Evolutionary conservation across 768 basidiomycete species (phyloP).

Genomic region (Fomitopsis serialis): DNA sequence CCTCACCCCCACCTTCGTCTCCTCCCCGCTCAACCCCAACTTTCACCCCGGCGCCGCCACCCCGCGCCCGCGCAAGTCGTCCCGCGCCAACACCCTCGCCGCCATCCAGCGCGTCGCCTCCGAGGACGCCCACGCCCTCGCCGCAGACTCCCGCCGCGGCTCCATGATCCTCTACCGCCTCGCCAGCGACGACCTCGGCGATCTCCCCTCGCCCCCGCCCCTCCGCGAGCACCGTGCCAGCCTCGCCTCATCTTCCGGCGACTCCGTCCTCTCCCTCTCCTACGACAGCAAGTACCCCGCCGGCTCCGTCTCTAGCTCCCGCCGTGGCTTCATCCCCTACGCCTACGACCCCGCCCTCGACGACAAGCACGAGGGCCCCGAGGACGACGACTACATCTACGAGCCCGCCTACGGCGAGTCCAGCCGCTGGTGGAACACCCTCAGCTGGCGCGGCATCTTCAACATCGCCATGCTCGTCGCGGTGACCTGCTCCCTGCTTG

Average conservation of each 20-base stretch:
- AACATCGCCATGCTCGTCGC: constrained; percentile 68
- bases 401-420: constrained; percentile 40
- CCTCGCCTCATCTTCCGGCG: constrained; percentile 46
- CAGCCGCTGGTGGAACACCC: constrained; percentile 12
- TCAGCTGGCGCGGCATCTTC: constrained; percentile 44
- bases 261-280: constrained; percentile 43
- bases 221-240: constrained; percentile 29
- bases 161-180: constrained; percentile 70
- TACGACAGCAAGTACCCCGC: constrained; percentile 65
- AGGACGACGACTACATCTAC: constrained; percentile 77
- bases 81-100: constrained; percentile 23
- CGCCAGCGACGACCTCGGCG: constrained; percentile 31
- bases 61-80: constrained; percentile 34
- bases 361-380: constrained; percentile 41
- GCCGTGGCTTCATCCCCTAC: constrained; percentile 51
- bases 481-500: constrained; percentile 56
- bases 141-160: constrained; percentile 32
- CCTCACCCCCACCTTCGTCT: constrained; percentile 31
- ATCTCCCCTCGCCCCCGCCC: constrained; percentile 30
- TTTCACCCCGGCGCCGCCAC: constrained; percentile 18
- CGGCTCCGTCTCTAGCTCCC: constrained; percentile 22
- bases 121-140: constrained; percentile 36
- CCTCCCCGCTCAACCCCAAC: constrained; percentile 51
- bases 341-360: constrained; percentile 65
- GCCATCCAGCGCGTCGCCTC: constrained; percentile 37